phyloP scores from a whole-genome alignment of 345 rosid species.

The Moricandia moricandioides region DNA sequence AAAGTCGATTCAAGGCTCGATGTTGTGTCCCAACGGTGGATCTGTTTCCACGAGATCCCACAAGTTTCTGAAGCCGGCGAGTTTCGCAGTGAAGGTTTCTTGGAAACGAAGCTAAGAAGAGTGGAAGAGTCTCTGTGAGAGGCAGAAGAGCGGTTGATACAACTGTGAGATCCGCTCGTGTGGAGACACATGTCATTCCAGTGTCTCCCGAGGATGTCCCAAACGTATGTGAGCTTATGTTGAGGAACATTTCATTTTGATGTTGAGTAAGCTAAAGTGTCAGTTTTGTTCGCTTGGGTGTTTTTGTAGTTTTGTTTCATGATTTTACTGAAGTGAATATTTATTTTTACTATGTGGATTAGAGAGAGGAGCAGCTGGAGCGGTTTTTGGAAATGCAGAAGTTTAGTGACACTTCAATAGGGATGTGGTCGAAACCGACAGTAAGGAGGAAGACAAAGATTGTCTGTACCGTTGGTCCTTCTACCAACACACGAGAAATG shows the following conservation, averaged over 20 bases:
- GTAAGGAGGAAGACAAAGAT: conserved; percentile 93
- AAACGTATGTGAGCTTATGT: too few relatives aligned
- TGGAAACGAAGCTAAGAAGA: conserved; percentile 30
- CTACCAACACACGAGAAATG: conserved; percentile 90
- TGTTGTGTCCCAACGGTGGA: conserved; percentile 42
- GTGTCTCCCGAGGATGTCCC: conserved; percentile 10
- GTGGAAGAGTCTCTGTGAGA: conserved; percentile 24
- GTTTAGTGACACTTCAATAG: conserved; percentile 56
- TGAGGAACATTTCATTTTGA: not conserved
- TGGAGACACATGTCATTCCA: too few relatives aligned
- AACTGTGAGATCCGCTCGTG: conserved; percentile 45
- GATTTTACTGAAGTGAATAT: not conserved
- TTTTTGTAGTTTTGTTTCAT: not conserved
- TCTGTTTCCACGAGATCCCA: conserved; percentile 47
- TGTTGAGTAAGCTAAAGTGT: not conserved
- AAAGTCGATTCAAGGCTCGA: conserved; percentile 53
- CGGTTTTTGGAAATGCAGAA: conserved; percentile 55
- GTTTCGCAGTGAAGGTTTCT: conserved; percentile 49
- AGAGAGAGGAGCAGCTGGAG: conserved; percentile 52
- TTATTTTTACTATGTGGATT: not conserved
- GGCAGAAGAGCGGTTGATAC: conserved; percentile 39
- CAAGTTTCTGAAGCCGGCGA: conserved; percentile 47
- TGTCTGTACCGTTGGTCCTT: conserved; percentile 96
- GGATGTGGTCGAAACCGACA: conserved; percentile 82
- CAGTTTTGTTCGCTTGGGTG: not conserved